Base-by-base conservation (phyloP, 2,329 filamentous ascomycete genomes). In the Colletotrichum australisinense region DNA sequence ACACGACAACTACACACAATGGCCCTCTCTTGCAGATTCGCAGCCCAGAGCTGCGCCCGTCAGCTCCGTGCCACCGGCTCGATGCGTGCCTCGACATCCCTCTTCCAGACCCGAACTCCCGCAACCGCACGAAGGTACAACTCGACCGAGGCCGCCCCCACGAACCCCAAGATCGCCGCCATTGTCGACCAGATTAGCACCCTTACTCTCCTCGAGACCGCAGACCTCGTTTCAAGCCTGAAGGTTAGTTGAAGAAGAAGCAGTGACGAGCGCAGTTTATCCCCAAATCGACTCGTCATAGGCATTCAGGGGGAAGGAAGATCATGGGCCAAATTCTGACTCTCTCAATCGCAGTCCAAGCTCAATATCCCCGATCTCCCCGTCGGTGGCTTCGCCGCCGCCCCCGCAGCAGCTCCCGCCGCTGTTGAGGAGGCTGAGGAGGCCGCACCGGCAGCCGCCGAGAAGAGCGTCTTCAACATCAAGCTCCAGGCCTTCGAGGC, bases 101-200 rank as follows among this genome's bases (percentile, higher is more conserved):
- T 84, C 75, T 75, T 86, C 67, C 86, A 86, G 83, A 88, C 83
- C 78, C 86, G 86, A 80, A 85, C 84, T 77, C 79, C 84, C 69
- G 81, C 84, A 55, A 81, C 84, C 76, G 82, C 91, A 81, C 91
- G 93, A 86, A 92, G 97, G 90, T 95, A 94, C 93, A 94, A 97
- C 85, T 96, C 95, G 75, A 95, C 95, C 78, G 93, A 95, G 79
- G 91, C 91, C 70, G 87, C 87, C 70, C 83, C 90, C 79, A 69
- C 69, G 59, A 97, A 94, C 86, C 95, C 97, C 76, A 99, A 99
- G 90, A 98, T 99, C 80, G 85, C 92, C 78, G 91, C 90, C 73
- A 99, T 99, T 81, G 97, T 99, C 81, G 95, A 99, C 84, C 95
- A 99, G 86, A 99, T 99, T 85, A 97, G 96, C 86, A 93, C 97